These are phyloP conservation scores for Gossypium davidsonii DNA, from an alignment of 441 rosid genomes.

Conservation along the genomic window DNA sequence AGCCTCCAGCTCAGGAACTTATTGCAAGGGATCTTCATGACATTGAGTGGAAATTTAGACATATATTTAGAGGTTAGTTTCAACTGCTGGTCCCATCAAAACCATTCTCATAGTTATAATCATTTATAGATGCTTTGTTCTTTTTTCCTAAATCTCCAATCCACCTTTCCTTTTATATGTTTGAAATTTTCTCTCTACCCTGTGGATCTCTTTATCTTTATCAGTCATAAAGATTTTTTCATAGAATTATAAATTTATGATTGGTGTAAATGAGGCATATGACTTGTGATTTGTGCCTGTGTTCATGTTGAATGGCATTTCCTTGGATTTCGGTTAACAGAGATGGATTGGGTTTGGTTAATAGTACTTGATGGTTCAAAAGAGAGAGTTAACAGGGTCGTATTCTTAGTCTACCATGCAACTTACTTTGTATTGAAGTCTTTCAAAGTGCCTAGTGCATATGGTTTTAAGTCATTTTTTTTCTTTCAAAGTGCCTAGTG, in stretches of 20 bases:
- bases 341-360: not conserved
- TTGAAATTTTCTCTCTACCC: not conserved
- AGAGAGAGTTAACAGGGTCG: not conserved
- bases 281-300: not conserved
- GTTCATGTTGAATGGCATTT: not conserved
- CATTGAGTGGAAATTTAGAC: conserved; percentile 90
- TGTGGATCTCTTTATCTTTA: not conserved
- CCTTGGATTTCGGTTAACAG: not conserved
- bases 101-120: not conserved
- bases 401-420: not conserved
- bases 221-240: not conserved
- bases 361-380: not conserved
- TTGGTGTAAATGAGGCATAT: not conserved
- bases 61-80: conserved; percentile 76
- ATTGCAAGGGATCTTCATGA: conserved; percentile 91
- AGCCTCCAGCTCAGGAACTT: conserved; percentile 92
- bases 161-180: not conserved
- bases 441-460: not conserved
- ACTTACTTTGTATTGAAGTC: not conserved
- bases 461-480: not conserved
- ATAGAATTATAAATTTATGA: not conserved
- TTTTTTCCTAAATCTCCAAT: not conserved
- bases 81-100: conserved; percentile 1
- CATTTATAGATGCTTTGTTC: not conserved
- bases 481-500: not conserved